Evolutionary conservation across 306 rosid species (phyloP), one percentile per base, ranked within the genome.

Genomic region (Coriaria nepalensis): DNA sequence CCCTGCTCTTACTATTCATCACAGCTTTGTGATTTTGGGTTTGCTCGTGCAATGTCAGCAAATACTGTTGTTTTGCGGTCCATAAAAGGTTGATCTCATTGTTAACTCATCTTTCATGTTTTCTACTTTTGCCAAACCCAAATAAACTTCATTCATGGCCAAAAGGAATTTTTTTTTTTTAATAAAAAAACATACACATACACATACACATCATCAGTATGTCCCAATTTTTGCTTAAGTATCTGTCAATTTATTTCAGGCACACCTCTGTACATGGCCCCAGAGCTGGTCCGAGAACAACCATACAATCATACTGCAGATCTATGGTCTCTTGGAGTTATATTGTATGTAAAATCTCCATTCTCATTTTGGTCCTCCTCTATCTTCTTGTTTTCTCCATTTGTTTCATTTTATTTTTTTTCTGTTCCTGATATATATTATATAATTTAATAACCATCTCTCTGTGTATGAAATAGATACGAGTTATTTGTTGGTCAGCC

Each of bases 21-120:
- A 35, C 75, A 90, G 98, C 98, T 85, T 53, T 90, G 98, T 63
- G 97, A 90, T 80, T 90, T 90, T 71, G 98, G 98, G 42, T 90
- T 90, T 76, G 98, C 98, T 50, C 95, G 98, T 29, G 98, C 98
- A 50, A 90, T 90, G 98, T 90, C 98, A 45, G 79, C 95, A 45
- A 90, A 90, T 47, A 90, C 95, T 53, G 94, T 90, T 71, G 95
- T 90, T 66, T 71, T 90, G 71, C 82, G 92, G 57, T 90, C 98
- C 60, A 90, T 90, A 35, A 90, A 90, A 81, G 98, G 97, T 90
- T 68, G 10, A 37, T 59, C 12, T 52, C 59, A 45, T 44, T 69
- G 33, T 45, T 35, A 61, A 12, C 55, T 55, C 33, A n/a, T n/a
- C n/a, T n/a, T n/a, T n/a, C n/a, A n/a, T 43, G 10, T 40, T 7